Conservation (phyloP, 73 alveolate genomes). For the Stentor roeselii region DNA sequence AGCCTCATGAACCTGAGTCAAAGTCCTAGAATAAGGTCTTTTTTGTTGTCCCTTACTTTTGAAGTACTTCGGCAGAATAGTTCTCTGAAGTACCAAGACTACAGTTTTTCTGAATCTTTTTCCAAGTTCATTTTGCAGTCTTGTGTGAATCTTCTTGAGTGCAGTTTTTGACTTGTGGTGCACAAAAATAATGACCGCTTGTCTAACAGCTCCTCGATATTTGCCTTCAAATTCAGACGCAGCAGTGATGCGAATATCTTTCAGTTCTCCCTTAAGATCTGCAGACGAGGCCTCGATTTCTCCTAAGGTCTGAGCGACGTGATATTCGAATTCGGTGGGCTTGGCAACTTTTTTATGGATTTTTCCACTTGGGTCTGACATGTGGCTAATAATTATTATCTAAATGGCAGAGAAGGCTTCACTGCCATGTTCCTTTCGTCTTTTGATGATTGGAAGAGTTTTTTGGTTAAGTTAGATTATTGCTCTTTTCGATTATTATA, state of each 20-base stretch:
- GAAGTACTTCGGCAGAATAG: conserved; percentile 36
- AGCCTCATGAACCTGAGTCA: conserved; percentile 75
- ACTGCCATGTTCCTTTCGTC: too few relatives aligned
- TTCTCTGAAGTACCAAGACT: conserved; percentile 40
- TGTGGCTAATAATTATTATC: too few relatives aligned
- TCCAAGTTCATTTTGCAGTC: conserved; percentile 42
- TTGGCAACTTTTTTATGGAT: too few relatives aligned
- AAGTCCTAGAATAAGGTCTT: conserved; percentile 45
- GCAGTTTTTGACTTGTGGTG: conserved; percentile 37
- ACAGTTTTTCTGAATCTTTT: conserved; percentile 43
- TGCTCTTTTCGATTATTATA: too few relatives aligned
- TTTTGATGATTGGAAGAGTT: too few relatives aligned
- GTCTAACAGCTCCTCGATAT: conserved; percentile 3
- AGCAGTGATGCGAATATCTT: conserved; percentile 38
- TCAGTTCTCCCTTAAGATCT: conserved; percentile 43
- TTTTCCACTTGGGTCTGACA: too few relatives aligned
- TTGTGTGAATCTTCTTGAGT: conserved; percentile 47
- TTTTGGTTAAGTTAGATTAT: too few relatives aligned
- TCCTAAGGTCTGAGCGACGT: too few relatives aligned
- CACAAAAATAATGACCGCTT: conserved; percentile 39
- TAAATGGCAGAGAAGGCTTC: too few relatives aligned
- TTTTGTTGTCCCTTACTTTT: conserved; percentile 30
- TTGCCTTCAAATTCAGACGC: conserved; percentile 44
- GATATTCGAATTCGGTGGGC: too few relatives aligned
- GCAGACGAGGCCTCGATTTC: conserved; percentile 41